Evolutionary conservation across 2,329 filamentous ascomycete genomes (phyloP).

Genomic region (Macrophomina tecta): DNA sequence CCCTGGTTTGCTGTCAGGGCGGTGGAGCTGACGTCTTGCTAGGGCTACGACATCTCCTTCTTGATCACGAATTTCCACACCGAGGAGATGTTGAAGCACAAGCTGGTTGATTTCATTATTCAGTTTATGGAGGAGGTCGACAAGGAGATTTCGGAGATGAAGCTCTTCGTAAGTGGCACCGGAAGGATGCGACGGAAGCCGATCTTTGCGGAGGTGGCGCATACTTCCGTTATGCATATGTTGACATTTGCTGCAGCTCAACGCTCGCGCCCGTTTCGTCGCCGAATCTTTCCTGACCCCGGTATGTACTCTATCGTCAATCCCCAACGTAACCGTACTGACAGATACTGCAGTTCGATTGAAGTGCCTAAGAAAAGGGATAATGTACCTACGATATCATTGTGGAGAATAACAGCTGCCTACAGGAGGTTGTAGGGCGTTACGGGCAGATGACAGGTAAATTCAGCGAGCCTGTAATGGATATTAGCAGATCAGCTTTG

Average conservation of each 20-base stretch:
- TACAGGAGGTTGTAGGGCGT: not conserved
- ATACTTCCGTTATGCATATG: not conserved
- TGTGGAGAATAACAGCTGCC: not conserved
- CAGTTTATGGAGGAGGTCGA: constrained; percentile 99
- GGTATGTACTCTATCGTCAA: constrained; percentile 56
- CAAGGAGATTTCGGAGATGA: constrained; percentile 99
- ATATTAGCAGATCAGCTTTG: not conserved
- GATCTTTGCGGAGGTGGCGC: not conserved
- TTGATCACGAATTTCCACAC: constrained; percentile 99
- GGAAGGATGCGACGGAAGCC: not conserved
- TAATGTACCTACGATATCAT: not conserved
- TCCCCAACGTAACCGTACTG: not conserved
- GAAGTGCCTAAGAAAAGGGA: not conserved
- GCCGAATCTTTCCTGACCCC: constrained; percentile 98
- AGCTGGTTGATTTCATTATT: constrained; percentile 98
- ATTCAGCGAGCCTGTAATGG: not conserved
- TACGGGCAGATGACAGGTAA: not conserved
- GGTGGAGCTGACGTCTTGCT: constrained; percentile 23
- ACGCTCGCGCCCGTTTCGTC: constrained; percentile 94
- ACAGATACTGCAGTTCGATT: constrained; percentile 17
- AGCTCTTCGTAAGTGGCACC: constrained; percentile 83
- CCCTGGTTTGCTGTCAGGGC: constrained; percentile 26
- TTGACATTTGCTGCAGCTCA: constrained; percentile 66
- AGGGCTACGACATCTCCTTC: constrained; percentile 99
- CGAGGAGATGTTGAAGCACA: constrained; percentile 98